Evolutionary conservation across 2,329 filamentous ascomycete species (phyloP).

Genomic region (Diaporthe humulicola): DNA sequence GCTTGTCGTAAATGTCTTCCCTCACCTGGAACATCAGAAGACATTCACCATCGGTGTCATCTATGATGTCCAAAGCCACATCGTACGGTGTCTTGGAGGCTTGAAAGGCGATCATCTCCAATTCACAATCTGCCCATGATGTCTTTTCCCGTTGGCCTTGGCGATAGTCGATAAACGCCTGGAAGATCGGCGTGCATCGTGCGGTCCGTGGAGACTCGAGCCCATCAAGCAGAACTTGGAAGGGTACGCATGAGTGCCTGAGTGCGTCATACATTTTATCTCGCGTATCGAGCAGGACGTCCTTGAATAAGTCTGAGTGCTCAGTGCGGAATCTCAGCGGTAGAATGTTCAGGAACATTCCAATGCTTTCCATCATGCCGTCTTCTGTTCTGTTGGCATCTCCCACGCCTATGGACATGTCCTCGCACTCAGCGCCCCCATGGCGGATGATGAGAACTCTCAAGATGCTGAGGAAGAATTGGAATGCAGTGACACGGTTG

Average conservation of each 20-base stretch:
- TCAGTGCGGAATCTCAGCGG: conserved; percentile 54
- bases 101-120: not conserved
- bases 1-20: not conserved
- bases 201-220: conserved; percentile 55
- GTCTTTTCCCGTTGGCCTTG: not conserved
- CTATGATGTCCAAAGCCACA: not conserved
- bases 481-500: conserved; percentile 50
- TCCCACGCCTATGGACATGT: conserved; percentile 61
- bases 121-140: not conserved
- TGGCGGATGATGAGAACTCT: conserved; percentile 52
- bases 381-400: conserved; percentile 59
- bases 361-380: conserved; percentile 52
- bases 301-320: conserved; percentile 43
- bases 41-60: not conserved
- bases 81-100: not conserved
- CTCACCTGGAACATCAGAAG: not conserved
- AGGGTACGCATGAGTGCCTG: conserved; percentile 58
- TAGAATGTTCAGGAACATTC: conserved; percentile 63
- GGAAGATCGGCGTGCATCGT: conserved; percentile 60
- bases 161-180: conserved; percentile 54
- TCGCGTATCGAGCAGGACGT: conserved; percentile 44
- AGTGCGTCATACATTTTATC: conserved; percentile 53
- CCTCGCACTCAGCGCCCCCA: conserved; percentile 43
- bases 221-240: conserved; percentile 59
- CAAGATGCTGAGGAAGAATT: conserved; percentile 59